A percentile compares a stretch with the other conserved stretches of the same genome.
phyloP scores from a whole-genome alignment of 2,329 filamentous ascomycete species.

The Pseudocercospora crystallina region DNA sequence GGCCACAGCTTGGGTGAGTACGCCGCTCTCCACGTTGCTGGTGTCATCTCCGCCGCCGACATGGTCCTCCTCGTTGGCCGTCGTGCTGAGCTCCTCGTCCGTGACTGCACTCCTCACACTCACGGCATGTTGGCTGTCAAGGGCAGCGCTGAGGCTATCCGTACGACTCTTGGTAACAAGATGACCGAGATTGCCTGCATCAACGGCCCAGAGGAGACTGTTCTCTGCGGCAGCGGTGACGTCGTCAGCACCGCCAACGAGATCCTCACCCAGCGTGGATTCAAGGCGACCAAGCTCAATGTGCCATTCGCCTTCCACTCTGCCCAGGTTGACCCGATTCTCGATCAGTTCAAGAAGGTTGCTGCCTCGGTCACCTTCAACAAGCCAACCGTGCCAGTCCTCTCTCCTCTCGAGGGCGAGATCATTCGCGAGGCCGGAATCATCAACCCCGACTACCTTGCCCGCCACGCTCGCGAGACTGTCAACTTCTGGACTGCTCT shows the following conservation, averaged over 20 bases:
- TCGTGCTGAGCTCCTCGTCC: constrained; percentile 64
- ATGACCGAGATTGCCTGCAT: constrained; percentile 66
- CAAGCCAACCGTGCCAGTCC: constrained; percentile 59
- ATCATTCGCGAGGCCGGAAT: constrained; percentile 58
- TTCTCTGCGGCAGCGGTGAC: constrained; percentile 64
- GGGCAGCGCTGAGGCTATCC: constrained; percentile 52
- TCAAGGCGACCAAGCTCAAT: constrained; percentile 63
- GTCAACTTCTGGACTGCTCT: constrained; percentile 69
- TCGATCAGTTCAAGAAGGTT: constrained; percentile 58
- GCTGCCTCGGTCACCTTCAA: constrained; percentile 58
- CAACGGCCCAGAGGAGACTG: constrained; percentile 73
- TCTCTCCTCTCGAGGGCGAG: constrained; percentile 66
- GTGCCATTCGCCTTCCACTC: constrained; percentile 69
- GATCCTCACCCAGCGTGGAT: constrained; percentile 51
- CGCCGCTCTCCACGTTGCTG: constrained; percentile 68
- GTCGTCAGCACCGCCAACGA: constrained; percentile 57
- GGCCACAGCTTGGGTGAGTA: constrained; percentile 70
- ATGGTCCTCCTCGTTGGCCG: constrained; percentile 70
- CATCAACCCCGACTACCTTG: constrained; percentile 63
- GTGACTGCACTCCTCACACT: constrained; percentile 64
- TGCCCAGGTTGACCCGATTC: constrained; percentile 62
- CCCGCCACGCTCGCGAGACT: constrained; percentile 64
- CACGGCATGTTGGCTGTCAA: constrained; percentile 67
- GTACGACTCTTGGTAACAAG: constrained; percentile 51
- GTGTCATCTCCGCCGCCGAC: constrained; percentile 69